phyloP scores from a whole-genome alignment of 2,329 filamentous ascomycete species.

The Corynespora cassiicola region DNA sequence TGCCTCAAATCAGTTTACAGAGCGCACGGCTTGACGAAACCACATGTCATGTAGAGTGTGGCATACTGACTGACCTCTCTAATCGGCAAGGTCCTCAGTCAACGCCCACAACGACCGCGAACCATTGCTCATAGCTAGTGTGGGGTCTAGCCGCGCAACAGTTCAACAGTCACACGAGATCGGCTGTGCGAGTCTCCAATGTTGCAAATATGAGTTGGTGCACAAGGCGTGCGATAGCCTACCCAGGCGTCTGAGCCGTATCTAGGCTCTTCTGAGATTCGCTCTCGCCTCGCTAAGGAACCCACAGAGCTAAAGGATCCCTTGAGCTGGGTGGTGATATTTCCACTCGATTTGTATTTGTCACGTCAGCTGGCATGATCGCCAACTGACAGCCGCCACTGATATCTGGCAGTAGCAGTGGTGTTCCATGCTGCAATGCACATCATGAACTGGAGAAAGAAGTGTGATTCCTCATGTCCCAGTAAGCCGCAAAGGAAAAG shows the following conservation, averaged over 20 bases:
- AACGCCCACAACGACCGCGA: constrained; percentile 13
- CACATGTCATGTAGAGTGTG: constrained; percentile 3
- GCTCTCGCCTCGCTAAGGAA: background rate
- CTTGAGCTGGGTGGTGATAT: constrained; percentile 12
- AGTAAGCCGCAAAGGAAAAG: constrained; percentile 3
- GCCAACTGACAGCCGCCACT: constrained; percentile 31
- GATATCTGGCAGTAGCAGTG: constrained; percentile 21
- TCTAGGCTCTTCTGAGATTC: constrained; percentile 7
- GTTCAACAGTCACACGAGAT: constrained; percentile 39
- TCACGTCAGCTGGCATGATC: constrained; percentile 16
- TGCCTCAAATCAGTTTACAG: no score
- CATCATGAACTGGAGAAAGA: constrained; percentile 4
- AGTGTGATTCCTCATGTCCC: background rate
- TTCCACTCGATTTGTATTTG: constrained; percentile 10
- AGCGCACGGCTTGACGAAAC: constrained; percentile 12
- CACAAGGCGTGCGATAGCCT: constrained; percentile 18
- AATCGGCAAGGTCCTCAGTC: constrained; percentile 6
- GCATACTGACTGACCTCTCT: constrained; percentile 4
- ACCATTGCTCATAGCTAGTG: constrained; percentile 19
- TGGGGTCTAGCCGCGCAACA: constrained; percentile 26
- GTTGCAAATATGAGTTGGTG: constrained; percentile 21
- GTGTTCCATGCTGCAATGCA: constrained; percentile 11
- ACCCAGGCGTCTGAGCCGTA: constrained; percentile 16
- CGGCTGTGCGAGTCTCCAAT: constrained; percentile 36
- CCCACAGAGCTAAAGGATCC: constrained; percentile 3